Percentiles rank a stretch among this genome's conserved stretches.
These are phyloP conservation scores for Phytophthora sojae DNA, from an alignment of 352 stramenopile species.

Conservation along the genomic window DNA sequence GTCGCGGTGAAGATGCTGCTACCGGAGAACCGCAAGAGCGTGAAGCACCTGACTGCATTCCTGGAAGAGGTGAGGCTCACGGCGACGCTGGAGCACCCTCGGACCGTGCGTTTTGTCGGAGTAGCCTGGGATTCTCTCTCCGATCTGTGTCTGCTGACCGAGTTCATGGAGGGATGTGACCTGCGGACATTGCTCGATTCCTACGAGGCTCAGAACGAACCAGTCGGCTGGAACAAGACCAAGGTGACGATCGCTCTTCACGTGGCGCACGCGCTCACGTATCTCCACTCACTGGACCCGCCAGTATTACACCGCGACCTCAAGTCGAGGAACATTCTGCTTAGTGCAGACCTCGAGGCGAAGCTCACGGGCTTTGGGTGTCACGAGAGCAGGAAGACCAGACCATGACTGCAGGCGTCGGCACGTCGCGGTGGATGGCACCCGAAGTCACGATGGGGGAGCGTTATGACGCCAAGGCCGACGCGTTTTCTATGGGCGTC, in stretches of 20 bases:
- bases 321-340: conserved; percentile 73
- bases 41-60: conserved; percentile 29
- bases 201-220: conserved; percentile 25
- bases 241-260: conserved; percentile 39
- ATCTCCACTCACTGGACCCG: conserved; percentile 38
- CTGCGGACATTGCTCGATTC: conserved; percentile 22
- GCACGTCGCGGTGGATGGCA: conserved; percentile 42
- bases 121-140: conserved; percentile 40
- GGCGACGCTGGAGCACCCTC: conserved; percentile 31
- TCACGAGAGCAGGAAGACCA: conserved; percentile 33
- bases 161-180: conserved; percentile 39
- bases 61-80: conserved; percentile 40
- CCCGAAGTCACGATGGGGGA: conserved; percentile 41
- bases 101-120: conserved; percentile 33
- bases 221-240: conserved; percentile 33
- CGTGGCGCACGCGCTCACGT: conserved; percentile 34
- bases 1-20: conserved; percentile 43
- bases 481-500: conserved; percentile 41
- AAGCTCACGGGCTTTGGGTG: conserved; percentile 63
- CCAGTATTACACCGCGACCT: conserved; percentile 64
- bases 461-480: conserved; percentile 38
- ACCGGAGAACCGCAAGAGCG: conserved; percentile 34
- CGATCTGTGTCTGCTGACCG: conserved; percentile 34
- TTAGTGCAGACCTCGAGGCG: conserved; percentile 44
- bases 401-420: conserved; percentile 37